Evolutionary conservation across 2,329 filamentous ascomycete species (phyloP).

Genomic region (Hypoxylon sp.): DNA sequence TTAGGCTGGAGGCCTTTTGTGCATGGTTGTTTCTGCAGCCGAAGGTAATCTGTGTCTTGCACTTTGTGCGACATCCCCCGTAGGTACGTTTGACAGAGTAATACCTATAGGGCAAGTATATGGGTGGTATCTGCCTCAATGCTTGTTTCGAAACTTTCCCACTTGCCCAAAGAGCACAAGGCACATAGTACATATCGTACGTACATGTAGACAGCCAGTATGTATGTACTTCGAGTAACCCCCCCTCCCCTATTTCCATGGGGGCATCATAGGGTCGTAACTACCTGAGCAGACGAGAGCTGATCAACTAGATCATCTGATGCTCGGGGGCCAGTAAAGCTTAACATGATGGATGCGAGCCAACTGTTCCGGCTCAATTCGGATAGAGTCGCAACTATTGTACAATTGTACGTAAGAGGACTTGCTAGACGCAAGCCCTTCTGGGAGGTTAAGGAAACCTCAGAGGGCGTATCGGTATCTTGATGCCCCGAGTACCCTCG

Average conservation of each 20-base stretch:
- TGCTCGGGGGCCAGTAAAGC: slow-evolving; percentile 41
- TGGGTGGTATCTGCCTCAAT: slow-evolving; percentile 41
- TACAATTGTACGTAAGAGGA: slow-evolving; percentile 42
- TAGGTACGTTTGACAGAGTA: slow-evolving; percentile 38
- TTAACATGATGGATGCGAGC: slow-evolving; percentile 40
- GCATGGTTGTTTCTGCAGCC: slow-evolving; percentile 40
- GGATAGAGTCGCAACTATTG: slow-evolving; percentile 40
- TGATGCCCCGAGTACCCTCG: slow-evolving; percentile 13
- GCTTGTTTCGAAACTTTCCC: slow-evolving; percentile 37
- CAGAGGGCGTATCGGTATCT: slow-evolving; percentile 27
- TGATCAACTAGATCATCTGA: slow-evolving; percentile 47
- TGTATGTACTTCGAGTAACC: slow-evolving; percentile 33
- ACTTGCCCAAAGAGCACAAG: slow-evolving; percentile 22
- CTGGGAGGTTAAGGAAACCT: slow-evolving; percentile 24
- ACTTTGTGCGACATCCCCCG: slow-evolving; percentile 35
- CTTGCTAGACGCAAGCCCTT: slow-evolving; percentile 35
- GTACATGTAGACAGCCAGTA: slow-evolving; percentile 18
- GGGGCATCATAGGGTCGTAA: slow-evolving; percentile 39
- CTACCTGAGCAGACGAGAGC: slow-evolving; percentile 42
- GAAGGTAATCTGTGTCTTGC: slow-evolving; percentile 33
- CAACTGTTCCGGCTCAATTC: slow-evolving; percentile 42
- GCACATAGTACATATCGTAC: slow-evolving; percentile 19
- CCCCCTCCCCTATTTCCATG: slow-evolving; percentile 28
- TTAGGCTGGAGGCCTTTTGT: slow-evolving; percentile 35
- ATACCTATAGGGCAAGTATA: slow-evolving; percentile 47